phyloP scores from a whole-genome alignment of 2,329 filamentous ascomycete species.

The Penicillium sp. region DNA sequence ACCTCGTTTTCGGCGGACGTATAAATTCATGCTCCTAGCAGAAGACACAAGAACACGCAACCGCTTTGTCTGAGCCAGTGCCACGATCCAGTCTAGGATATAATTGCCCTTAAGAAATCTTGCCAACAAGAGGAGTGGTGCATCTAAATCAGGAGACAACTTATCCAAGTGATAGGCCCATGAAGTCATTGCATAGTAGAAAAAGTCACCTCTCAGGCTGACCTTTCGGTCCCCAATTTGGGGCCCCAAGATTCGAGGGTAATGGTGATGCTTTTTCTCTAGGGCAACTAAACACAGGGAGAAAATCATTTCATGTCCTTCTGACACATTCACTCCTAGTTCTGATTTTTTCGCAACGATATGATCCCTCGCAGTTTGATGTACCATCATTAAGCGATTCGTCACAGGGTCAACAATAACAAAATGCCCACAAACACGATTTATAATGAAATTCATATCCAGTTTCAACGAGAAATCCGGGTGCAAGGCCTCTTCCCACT shows the following conservation, averaged over 20 bases:
- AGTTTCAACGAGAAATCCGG: background rate
- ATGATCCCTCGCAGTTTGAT: conserved; percentile 3
- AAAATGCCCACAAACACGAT: background rate
- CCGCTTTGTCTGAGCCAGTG: background rate
- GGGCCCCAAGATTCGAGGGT: background rate
- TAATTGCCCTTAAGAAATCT: background rate
- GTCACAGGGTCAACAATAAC: background rate
- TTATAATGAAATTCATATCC: background rate
- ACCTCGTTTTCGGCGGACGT: background rate
- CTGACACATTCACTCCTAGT: background rate
- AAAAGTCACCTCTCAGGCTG: background rate
- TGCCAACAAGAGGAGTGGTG: background rate
- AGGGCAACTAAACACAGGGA: background rate
- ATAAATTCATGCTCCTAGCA: background rate
- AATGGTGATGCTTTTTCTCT: background rate
- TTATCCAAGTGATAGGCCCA: conserved; percentile 3
- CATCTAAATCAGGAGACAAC: background rate
- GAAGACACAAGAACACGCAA: background rate
- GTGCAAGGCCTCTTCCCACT: background rate
- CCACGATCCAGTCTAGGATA: background rate
- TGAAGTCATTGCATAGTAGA: conserved; percentile 2
- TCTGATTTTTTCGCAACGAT: background rate
- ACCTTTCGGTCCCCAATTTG: background rate
- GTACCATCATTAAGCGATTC: background rate
- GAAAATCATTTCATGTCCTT: background rate